Conservation (phyloP, 2,329 filamentous ascomycete genomes). For the Pseudomassariella vexata region DNA sequence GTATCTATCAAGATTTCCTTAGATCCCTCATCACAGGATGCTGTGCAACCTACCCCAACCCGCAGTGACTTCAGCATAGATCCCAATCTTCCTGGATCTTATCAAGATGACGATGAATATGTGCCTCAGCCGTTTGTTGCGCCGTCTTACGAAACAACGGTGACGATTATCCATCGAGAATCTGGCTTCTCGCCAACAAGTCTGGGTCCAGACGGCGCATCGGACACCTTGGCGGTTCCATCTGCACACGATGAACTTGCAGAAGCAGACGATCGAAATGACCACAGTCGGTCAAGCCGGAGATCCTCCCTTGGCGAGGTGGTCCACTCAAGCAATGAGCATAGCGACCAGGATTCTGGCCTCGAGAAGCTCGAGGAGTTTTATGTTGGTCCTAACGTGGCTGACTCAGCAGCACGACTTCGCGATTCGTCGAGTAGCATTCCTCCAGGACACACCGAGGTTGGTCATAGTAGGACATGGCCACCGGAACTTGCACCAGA, state of each 20-base stretch:
- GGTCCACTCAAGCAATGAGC: constrained; percentile 13
- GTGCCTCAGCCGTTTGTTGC: constrained; percentile 33
- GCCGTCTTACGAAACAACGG: constrained; percentile 37
- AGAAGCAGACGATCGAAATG: not conserved
- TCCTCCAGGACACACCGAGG: constrained; percentile 8
- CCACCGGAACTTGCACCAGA: constrained; percentile 13
- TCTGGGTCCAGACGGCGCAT: constrained; percentile 7
- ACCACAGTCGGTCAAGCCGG: not conserved
- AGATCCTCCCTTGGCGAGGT: constrained; percentile 1
- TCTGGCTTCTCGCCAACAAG: constrained; percentile 26
- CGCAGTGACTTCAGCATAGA: constrained; percentile 16
- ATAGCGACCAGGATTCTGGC: constrained; percentile 14
- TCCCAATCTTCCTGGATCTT: constrained; percentile 23
- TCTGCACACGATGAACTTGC: not conserved
- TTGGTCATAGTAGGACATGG: no score
- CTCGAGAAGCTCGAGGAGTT: constrained; percentile 24
- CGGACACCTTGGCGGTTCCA: not conserved
- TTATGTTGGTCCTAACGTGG: constrained; percentile 21
- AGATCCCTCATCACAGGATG: constrained; percentile 22
- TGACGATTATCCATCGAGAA: constrained; percentile 43
- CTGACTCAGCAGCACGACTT: constrained; percentile 13
- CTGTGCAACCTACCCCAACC: constrained; percentile 19
- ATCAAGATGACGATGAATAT: constrained; percentile 30
- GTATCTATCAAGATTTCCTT: constrained; percentile 35
- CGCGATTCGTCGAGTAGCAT: constrained; percentile 10